These are phyloP conservation scores for Mucor saturninus DNA, from an alignment of 371 early-diverging fungal species.

Conservation along the genomic window DNA sequence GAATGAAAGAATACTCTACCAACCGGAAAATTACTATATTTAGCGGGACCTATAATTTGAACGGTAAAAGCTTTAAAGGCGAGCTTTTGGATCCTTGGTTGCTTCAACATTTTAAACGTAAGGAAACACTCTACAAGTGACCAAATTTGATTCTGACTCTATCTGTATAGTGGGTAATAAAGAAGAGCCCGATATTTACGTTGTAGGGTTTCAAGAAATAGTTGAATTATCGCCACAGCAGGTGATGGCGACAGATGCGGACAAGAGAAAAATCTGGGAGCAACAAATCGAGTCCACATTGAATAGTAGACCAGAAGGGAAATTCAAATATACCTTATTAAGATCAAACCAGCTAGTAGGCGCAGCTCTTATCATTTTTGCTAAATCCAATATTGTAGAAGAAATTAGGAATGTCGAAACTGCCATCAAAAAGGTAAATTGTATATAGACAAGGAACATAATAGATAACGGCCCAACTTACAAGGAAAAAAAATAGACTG, in stretches of 20 bases:
- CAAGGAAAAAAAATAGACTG: constrained; percentile 54
- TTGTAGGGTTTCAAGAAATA: constrained; percentile 93
- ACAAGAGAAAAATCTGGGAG: constrained; percentile 68
- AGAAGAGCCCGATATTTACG: constrained; percentile 79
- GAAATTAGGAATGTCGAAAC: constrained; percentile 86
- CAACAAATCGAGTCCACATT: constrained; percentile 63
- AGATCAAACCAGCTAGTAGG: constrained; percentile 90
- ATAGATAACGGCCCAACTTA: constrained; percentile 1
- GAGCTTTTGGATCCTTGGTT: constrained; percentile 76
- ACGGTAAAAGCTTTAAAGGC: constrained; percentile 74
- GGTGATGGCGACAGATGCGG: constrained; percentile 81
- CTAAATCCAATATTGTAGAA: constrained; percentile 65
- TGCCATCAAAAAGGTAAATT: constrained; percentile 72
- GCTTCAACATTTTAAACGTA: constrained; percentile 54
- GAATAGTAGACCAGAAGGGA: constrained; percentile 41
- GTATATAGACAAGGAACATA: background rate
- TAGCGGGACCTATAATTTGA: constrained; percentile 91
- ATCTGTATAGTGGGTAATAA: constrained; percentile 28
- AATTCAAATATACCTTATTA: constrained; percentile 72
- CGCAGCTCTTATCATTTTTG: constrained; percentile 83
- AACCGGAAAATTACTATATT: constrained; percentile 64
- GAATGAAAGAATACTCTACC: constrained; percentile 60
- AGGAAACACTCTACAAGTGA: background rate
- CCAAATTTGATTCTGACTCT: background rate
- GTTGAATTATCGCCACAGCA: constrained; percentile 90